Conservation (phyloP, 2,329 filamentous ascomycete species). For the Lachnellula occidentalis region DNA sequence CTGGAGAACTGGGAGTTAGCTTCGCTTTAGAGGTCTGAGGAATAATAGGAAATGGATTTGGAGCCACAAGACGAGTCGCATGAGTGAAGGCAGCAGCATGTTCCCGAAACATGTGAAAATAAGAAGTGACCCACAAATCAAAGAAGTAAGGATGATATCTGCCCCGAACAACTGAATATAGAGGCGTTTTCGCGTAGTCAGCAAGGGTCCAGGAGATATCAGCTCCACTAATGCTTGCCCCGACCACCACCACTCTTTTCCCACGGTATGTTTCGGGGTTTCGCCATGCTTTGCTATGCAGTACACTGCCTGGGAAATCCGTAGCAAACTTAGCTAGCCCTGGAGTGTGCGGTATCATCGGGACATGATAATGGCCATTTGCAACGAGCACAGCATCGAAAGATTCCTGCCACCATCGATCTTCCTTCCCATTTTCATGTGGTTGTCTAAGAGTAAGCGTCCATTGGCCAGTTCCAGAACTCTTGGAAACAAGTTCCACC, state of each 20-base stretch:
- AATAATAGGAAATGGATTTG: not conserved
- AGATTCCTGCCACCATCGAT: slow-evolving; percentile 57
- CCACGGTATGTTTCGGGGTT: slow-evolving; percentile 51
- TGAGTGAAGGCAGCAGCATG: not conserved
- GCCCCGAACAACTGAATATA: slow-evolving; percentile 50
- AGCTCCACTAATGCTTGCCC: slow-evolving; percentile 58
- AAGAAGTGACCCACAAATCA: slow-evolving; percentile 39
- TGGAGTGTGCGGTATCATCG: slow-evolving; percentile 53
- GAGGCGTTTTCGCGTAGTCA: slow-evolving; percentile 39
- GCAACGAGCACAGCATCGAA: slow-evolving; percentile 65
- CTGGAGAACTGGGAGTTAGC: slow-evolving; percentile 45
- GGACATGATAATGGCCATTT: slow-evolving; percentile 62
- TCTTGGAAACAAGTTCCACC: slow-evolving; percentile 53
- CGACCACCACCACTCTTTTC: slow-evolving; percentile 53
- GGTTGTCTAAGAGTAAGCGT: slow-evolving; percentile 45
- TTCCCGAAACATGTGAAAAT: not conserved
- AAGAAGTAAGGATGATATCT: slow-evolving; percentile 31
- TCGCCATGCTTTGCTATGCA: slow-evolving; percentile 71
- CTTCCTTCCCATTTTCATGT: slow-evolving; percentile 33
- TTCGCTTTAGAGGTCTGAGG: not conserved
- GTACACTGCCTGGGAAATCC: slow-evolving; percentile 48
- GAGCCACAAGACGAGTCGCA: not conserved
- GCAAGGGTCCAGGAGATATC: slow-evolving; percentile 54
- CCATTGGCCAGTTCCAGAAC: slow-evolving; percentile 42
- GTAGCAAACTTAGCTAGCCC: slow-evolving; percentile 54